Conservation (phyloP, 139 green algal genomes). For the Coelastrella sp. region DNA sequence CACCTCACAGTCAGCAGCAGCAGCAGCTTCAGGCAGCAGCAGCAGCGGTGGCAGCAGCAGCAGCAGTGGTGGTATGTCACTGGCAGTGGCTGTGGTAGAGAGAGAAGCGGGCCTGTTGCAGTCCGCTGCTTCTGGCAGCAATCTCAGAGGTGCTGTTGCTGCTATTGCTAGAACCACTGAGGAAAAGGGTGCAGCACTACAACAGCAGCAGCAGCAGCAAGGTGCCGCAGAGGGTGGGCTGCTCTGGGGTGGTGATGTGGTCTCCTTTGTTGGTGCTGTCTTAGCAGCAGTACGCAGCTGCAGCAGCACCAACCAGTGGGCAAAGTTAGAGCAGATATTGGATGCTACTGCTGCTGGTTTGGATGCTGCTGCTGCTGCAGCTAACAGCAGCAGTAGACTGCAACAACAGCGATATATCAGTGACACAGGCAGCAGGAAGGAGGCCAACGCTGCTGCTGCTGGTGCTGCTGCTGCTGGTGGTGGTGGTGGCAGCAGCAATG, state of each 20-base stretch:
- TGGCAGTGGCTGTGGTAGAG: slow-evolving; percentile 5
- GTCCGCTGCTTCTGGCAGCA: slow-evolving; percentile 2
- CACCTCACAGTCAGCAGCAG: neutral
- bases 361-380: slow-evolving; percentile 27
- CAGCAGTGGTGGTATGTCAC: neutral
- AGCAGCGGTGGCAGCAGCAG: slow-evolving; percentile 18
- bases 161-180: slow-evolving; percentile 8
- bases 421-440: neutral
- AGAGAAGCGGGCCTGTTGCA: slow-evolving; percentile 22
- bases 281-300: slow-evolving; percentile 19
- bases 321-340: slow-evolving; percentile 28
- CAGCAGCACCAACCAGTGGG: slow-evolving; percentile 42
- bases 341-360: slow-evolving; percentile 22
- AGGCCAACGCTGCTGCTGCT: neutral
- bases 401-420: neutral
- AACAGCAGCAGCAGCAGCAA: slow-evolving; percentile 16
- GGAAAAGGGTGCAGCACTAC: neutral
- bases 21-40: neutral
- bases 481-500: neutral
- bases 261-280: neutral
- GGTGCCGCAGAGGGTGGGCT: neutral
- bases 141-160: slow-evolving; percentile 9
- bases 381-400: slow-evolving; percentile 11
- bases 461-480: neutral
- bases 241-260: slow-evolving; percentile 30